Evolutionary conservation across 1,284 basidiomycete species (phyloP).

Genomic region (Meripilus lineatus): DNA sequence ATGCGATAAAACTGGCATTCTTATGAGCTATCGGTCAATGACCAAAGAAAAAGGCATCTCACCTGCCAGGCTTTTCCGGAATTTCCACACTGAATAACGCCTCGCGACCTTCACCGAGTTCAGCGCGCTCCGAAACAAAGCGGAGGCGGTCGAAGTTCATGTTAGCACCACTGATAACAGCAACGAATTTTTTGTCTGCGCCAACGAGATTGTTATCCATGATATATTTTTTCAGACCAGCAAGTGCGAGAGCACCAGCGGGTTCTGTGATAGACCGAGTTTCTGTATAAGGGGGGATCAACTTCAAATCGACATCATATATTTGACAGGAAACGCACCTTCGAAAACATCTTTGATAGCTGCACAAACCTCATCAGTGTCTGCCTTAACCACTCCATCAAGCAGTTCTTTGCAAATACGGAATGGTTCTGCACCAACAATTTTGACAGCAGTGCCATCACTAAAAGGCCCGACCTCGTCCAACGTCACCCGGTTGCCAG

Average conservation of each 20-base stretch:
- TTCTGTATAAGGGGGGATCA: conserved; percentile 44
- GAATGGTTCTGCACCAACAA: conserved; percentile 95
- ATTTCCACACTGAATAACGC: conserved; percentile 91
- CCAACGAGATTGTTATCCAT: conserved; percentile 76
- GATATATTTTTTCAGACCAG: conserved; percentile 91
- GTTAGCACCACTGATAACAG: conserved; percentile 93
- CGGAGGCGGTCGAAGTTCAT: conserved; percentile 98
- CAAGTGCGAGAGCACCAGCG: conserved; percentile 91
- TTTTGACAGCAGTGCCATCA: conserved; percentile 98
- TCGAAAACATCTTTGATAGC: conserved; percentile 99
- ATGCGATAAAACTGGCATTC: conserved; percentile 70
- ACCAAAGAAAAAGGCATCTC: conserved; percentile 20
- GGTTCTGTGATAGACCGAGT: conserved; percentile 95
- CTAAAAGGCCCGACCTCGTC: conserved; percentile 94
- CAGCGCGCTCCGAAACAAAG: conserved; percentile 97
- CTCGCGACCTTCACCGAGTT: conserved; percentile 93
- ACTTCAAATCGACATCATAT: background rate
- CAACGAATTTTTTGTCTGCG: conserved; percentile 85
- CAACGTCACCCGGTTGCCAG: conserved; percentile 79
- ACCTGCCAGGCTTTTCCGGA: conserved; percentile 90
- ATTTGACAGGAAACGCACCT: conserved; percentile 44
- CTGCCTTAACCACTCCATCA: conserved; percentile 83
- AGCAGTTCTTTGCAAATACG: conserved; percentile 83
- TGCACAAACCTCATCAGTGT: conserved; percentile 97
- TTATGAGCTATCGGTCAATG: conserved; percentile 5